Percentiles rank a stretch among this genome's conserved stretches.
phyloP scores from a whole-genome alignment of 2,329 filamentous ascomycete species.

The Fusarium pilosicola region DNA sequence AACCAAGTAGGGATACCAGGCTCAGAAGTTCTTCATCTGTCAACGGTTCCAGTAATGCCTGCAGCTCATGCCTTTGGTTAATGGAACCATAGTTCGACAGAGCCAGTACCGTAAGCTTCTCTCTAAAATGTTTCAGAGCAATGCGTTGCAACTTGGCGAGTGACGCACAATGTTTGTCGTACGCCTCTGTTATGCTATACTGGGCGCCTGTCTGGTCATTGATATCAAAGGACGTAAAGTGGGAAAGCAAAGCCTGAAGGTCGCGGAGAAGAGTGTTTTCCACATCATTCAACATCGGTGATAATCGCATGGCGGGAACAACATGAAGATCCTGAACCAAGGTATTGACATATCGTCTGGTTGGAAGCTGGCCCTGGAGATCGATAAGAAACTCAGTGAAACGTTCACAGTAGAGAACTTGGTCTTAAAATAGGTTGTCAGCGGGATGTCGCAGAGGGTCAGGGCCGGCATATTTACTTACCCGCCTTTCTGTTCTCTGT shows the following conservation, averaged over 20 bases:
- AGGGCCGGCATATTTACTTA: constrained; percentile 39
- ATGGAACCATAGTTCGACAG: constrained; percentile 93
- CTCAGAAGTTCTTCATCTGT: constrained; percentile 77
- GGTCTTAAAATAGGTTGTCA: constrained; percentile 57
- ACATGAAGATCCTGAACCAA: constrained; percentile 87
- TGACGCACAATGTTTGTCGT: constrained; percentile 79
- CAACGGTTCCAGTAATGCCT: constrained; percentile 77
- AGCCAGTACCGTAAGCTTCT: constrained; percentile 90
- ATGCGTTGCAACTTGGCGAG: constrained; percentile 84
- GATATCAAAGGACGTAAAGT: constrained; percentile 89
- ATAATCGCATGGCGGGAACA: constrained; percentile 79
- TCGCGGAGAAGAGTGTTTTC: constrained; percentile 83
- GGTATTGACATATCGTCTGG: constrained; percentile 91
- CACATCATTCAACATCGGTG: constrained; percentile 79
- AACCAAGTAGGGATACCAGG: constrained; percentile 76
- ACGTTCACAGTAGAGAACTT: constrained; percentile 87
- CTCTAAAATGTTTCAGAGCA: constrained; percentile 83
- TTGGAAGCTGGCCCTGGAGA: constrained; percentile 91
- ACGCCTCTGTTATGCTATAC: constrained; percentile 75
- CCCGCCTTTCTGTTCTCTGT: constrained; percentile 59
- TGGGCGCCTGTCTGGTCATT: constrained; percentile 90
- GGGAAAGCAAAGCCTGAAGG: constrained; percentile 79
- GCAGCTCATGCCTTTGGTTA: constrained; percentile 80
- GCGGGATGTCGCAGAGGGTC: not conserved
- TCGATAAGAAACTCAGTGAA: constrained; percentile 92